Evolutionary conservation across 2,329 filamentous ascomycete genomes (phyloP), one percentile per base, ranked within the genome.

Genomic region (Cercospora sesami): DNA sequence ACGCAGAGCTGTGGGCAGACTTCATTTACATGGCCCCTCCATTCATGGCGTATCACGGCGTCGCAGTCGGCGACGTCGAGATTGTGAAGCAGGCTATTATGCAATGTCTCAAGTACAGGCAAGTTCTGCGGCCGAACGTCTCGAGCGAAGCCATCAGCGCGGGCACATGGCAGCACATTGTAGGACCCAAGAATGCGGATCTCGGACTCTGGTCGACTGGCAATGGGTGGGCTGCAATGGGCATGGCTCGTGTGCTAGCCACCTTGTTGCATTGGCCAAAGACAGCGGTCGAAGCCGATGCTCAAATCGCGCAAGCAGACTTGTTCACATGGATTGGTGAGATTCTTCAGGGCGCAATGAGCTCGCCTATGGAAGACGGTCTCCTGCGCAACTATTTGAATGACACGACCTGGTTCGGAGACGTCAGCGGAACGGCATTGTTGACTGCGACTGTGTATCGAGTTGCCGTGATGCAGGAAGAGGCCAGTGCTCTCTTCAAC

Each of bases 21-120:
- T 83, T 81, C 71, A 69, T 84, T 5, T 82, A 81, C 73, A 85
- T 85, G 83, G 80, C 79, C 0, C 83, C 83, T 12, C 83, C 84
- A 0, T 82, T 82, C 61, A 74, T 85, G 18, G 83, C 83, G 0
- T 84, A 83, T 71, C 80, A 81, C 72, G 82, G 77, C 26, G 79
- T 82, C 4, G 79, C 78, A 23, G 75, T 72, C 1, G 73, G 76
- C 18, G 76, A 83, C 58, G 53, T 77, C n/a, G 71, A 62, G 6
- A 67, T 80, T 12, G 69, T 83, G 28, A 71, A 72, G 23, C 74
- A 78, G 66, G 78, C 80, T 0, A 74, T 82, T 12, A 60, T 70
- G n/a, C 83, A 85, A 70, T 81, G 80, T 64, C 69, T 74, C n/a
- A 72, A 81, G 16, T 84, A 85, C 67, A 72, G 78, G 21, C 78